Conservation (phyloP, 2,329 filamentous ascomycete species). For the Xylariaceae sp. region DNA sequence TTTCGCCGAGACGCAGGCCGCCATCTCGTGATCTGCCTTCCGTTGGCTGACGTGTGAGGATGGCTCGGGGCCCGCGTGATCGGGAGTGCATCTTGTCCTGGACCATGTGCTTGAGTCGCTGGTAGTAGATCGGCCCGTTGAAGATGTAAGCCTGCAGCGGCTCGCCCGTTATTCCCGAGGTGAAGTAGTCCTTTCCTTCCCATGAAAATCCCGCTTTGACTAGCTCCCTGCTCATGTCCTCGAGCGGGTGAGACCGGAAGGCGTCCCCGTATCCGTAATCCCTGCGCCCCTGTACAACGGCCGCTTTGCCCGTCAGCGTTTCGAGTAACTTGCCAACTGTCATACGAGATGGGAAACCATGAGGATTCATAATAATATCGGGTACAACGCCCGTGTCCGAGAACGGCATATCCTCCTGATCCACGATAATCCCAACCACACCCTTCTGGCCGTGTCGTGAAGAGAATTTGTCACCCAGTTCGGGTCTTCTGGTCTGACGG, state of each 20-base stretch:
- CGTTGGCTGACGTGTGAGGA: conserved; percentile 92
- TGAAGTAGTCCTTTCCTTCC: conserved; percentile 96
- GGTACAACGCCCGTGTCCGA: conserved; percentile 88
- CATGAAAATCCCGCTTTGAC: conserved; percentile 91
- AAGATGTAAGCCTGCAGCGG: conserved; percentile 94
- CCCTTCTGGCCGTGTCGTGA: conserved; percentile 98
- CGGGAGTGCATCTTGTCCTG: conserved; percentile 99
- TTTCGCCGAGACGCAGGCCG: conserved; percentile 91
- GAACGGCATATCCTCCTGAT: conserved; percentile 97
- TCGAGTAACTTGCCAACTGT: conserved; percentile 98
- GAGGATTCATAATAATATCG: conserved; percentile 99
- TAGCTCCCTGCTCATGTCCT: conserved; percentile 85
- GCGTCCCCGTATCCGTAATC: conserved; percentile 84
- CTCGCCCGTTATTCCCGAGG: conserved; percentile 92
- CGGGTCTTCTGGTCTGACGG: conserved; percentile 90
- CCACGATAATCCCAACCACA: conserved; percentile 93
- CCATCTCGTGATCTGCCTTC: conserved; percentile 93
- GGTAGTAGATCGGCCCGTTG: conserved; percentile 98
- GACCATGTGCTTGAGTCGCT: conserved; percentile 99
- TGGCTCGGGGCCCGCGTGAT: conserved; percentile 84
- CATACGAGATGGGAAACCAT: conserved; percentile 99
- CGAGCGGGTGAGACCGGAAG: conserved; percentile 80
- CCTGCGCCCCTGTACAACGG: conserved; percentile 79
- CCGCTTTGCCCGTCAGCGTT: conserved; percentile 90
- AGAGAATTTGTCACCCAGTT: conserved; percentile 97